Conservation (phyloP, 208 protist genomes). For the Trypanosoma platydactyli region DNA sequence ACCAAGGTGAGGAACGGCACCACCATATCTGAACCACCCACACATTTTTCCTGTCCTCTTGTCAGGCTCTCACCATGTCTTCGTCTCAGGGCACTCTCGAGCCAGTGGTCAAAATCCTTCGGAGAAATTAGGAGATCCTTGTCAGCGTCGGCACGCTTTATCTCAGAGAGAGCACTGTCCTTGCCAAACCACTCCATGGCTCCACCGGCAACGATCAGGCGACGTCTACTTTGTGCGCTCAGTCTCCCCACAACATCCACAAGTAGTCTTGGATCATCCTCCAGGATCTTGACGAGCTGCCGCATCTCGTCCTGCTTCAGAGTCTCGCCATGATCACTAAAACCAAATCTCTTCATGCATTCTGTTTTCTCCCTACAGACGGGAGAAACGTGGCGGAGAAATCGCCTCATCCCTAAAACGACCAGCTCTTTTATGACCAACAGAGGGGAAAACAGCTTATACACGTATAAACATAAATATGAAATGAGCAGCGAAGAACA, state of each 20-base stretch:
- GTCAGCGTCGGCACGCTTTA: constrained; percentile 79
- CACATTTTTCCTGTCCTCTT: constrained; percentile 9
- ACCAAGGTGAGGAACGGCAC: constrained; percentile 60
- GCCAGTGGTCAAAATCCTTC: constrained; percentile 92
- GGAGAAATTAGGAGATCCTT: constrained; percentile 82
- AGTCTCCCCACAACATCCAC: constrained; percentile 78
- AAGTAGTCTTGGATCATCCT: constrained; percentile 80
- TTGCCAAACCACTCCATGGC: constrained; percentile 92
- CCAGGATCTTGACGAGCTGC: constrained; percentile 63
- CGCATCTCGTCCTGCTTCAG: constrained; percentile 50
- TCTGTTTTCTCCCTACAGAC: not conserved
- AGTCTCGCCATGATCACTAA: not conserved
- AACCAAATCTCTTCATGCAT: constrained; percentile 1
- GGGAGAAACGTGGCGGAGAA: constrained; percentile 1
- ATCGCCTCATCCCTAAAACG: constrained; percentile 5
- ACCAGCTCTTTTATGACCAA: not conserved
- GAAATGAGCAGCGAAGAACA: constrained; percentile 12
- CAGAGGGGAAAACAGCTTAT: too few species aligned
- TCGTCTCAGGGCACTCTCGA: constrained; percentile 77
- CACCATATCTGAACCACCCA: constrained; percentile 11
- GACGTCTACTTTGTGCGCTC: constrained; percentile 68
- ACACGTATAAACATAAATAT: constrained; percentile 12
- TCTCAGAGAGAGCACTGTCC: constrained; percentile 76
- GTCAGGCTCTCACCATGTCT: constrained; percentile 40
- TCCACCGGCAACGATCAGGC: constrained; percentile 81